Evolutionary conservation across 306 rosid species (phyloP).

Genomic region (Astragalus membranaceus): DNA sequence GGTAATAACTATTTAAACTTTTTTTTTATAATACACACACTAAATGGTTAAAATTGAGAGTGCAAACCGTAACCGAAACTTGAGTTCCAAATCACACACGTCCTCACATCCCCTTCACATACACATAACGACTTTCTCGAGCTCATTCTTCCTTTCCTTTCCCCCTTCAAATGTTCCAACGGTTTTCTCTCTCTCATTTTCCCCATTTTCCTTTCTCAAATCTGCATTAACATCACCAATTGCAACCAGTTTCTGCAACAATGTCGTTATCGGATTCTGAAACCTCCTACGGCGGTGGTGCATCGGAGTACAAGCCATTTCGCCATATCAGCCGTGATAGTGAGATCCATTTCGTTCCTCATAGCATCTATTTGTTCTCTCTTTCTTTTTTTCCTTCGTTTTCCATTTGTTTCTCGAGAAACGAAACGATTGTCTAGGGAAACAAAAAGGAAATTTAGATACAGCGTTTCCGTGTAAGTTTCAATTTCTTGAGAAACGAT

Average conservation of each 20-base stretch:
- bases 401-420: conserved; percentile 20
- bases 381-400: neutral
- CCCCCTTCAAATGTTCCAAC: conserved; percentile 13
- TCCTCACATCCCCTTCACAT: too few relatives aligned
- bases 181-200: conserved; percentile 15
- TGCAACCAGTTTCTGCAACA: conserved; percentile 20
- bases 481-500: neutral
- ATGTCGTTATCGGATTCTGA: conserved; percentile 93
- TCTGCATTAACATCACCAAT: conserved; percentile 2
- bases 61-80: conserved; percentile 40
- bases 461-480: neutral
- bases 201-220: conserved; percentile 13
- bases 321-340: conserved; percentile 75
- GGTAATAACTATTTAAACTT: too few relatives aligned
- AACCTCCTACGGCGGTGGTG: conserved; percentile 44
- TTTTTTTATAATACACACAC: too few relatives aligned
- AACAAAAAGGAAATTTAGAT: too few relatives aligned
- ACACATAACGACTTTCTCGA: conserved; percentile 35
- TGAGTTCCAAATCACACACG: conserved; percentile 35
- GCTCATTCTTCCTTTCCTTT: conserved; percentile 3
- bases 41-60: conserved; percentile 1
- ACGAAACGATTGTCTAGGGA: neutral
- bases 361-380: neutral
- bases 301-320: conserved; percentile 57
- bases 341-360: conserved; percentile 28